Percentiles rank a stretch among this genome's conserved stretches.
These are phyloP conservation scores for Nidularia pulvinata DNA, from an alignment of 768 basidiomycete species.

Conservation along the genomic window DNA sequence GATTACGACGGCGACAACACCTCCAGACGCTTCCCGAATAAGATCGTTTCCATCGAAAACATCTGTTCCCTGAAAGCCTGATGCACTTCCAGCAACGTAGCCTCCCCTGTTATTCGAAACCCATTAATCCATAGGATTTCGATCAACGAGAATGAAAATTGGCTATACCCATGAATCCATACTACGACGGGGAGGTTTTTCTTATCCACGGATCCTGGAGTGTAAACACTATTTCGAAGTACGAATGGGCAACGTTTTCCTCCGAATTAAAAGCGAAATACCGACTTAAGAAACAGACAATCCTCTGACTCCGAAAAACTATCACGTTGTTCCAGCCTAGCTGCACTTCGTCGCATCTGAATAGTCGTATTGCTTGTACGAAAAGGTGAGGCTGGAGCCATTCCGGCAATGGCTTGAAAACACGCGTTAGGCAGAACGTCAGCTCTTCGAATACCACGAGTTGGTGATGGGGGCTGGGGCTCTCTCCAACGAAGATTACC, in stretches of 20 bases:
- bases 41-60: slow-evolving; percentile 35
- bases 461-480: too few relatives aligned
- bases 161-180: slow-evolving; percentile 2
- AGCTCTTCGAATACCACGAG: too few relatives aligned
- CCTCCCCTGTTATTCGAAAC: slow-evolving; percentile 27
- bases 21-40: slow-evolving; percentile 26
- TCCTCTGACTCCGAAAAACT: too few relatives aligned
- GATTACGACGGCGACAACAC: slow-evolving; percentile 34
- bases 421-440: too few relatives aligned
- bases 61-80: too few relatives aligned
- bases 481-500: too few relatives aligned
- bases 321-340: too few relatives aligned
- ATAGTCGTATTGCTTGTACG: too few relatives aligned
- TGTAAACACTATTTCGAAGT: slow-evolving; percentile 1
- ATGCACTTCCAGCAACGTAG: slow-evolving; percentile 24
- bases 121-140: neutral
- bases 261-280: neutral
- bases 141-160: neutral
- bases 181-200: slow-evolving; percentile 1
- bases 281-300: slow-evolving; percentile 3
- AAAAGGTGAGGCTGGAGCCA: too few relatives aligned
- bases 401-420: too few relatives aligned
- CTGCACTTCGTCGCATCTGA: too few relatives aligned
- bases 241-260: neutral
- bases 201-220: neutral